Base-by-base conservation (phyloP, 305 asterid species). In the Rubia peregrina region DNA sequence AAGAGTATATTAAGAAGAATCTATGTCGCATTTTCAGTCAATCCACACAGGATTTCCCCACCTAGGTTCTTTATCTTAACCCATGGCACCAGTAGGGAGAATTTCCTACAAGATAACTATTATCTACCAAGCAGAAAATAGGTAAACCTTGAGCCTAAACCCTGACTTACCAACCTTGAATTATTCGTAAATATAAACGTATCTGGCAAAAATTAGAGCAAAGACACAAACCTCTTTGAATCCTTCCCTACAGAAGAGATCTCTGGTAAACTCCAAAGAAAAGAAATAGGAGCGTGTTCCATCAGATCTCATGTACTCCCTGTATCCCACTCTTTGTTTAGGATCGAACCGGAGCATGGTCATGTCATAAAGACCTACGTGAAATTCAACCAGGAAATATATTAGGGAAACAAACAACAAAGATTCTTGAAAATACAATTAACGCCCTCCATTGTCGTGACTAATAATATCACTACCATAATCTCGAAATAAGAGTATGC, bases 221-320 rank as follows among this genome's bases (percentile, higher is more conserved):
- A 44, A 61, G 67, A 79, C 65, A 49, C 49, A 56, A 83, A 92
- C 97, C 98, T 86, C 92, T 13, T 63, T 79, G 85, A 93, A 93
- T 74, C 98, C 96, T 3, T 78, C 89, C 51, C 85, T 86, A 59
- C 82, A 77, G 66, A 84, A 82, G 75, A 93, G 77, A 62, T 86
- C 82, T 76, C 89, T 75, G 49, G 82, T 76, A 63, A 84, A 78
- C 57, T 90, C 81, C 83, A 93, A 80, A 77, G 91, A 89, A 86
- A 93, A 93, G 83, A 90, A 90, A 83, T 87, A 88, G 71, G 98
- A 90, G 36, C 92, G 86, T 21, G 98, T 93, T 75, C 97, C 94
- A 81, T 93, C 98, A 55, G 90, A 76, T 68, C 98, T 92, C 80
- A 86, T 55, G 83, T 93, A 93, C 64, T 93, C 98, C 75, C 96